These are phyloP conservation scores for Glycine tomentella DNA, from an alignment of 306 rosid genomes.

Conservation along the genomic window DNA sequence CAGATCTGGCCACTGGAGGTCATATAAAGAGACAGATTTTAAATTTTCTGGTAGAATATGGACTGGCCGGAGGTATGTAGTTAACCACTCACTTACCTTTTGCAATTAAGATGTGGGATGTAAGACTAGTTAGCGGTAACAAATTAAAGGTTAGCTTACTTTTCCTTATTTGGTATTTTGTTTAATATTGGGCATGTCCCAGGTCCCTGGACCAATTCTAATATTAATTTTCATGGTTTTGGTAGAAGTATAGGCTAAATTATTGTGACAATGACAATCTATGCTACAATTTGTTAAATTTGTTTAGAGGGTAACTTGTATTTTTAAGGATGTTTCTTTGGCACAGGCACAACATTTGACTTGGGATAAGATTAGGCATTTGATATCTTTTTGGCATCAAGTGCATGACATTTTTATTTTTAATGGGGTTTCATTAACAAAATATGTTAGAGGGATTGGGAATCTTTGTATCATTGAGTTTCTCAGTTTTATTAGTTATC, in stretches of 20 bases:
- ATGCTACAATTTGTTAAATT: not conserved
- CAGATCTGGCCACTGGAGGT: not conserved
- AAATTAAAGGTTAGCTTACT: not conserved
- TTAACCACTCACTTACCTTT: not conserved
- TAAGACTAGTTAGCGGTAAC: not conserved
- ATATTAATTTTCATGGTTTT: not conserved
- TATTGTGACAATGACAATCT: not conserved
- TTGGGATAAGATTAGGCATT: no score
- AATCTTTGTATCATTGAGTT: no score
- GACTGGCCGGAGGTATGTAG: not conserved
- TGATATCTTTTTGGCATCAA: no score
- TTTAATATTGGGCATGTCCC: not conserved
- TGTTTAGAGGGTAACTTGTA: no score
- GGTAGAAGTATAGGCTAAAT: not conserved
- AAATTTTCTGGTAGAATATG: not conserved
- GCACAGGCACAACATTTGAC: no score
- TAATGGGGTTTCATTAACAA: no score
- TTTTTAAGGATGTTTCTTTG: no score
- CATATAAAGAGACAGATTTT: no score
- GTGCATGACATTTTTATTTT: no score
- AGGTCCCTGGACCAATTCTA: not conserved
- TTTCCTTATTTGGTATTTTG: not conserved
- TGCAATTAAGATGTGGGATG: not conserved
- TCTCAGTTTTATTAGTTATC: no score
- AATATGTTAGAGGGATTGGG: no score